Percentiles rank a stretch among this genome's conserved stretches.
Evolutionary conservation across 345 rosid genomes (phyloP).

Genomic region (Carallia pectinifolia): DNA sequence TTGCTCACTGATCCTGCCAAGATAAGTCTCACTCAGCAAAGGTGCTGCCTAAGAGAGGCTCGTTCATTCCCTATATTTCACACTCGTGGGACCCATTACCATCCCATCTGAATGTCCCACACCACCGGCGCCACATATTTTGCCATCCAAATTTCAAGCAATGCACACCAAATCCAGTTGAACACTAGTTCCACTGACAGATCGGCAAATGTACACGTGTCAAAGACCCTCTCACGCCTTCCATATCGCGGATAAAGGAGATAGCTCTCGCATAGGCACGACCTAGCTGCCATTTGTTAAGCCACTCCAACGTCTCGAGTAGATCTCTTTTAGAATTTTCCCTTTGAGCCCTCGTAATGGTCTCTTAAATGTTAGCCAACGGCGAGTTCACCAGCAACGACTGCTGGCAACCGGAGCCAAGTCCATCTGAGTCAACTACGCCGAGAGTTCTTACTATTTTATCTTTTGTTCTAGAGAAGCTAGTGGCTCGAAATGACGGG

Average conservation of each 20-base stretch:
- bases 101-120: too few relatives aligned
- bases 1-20: too few relatives aligned
- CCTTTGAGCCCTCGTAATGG: constrained; percentile 16
- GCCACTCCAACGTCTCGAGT: constrained; percentile 16
- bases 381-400: constrained; percentile 24
- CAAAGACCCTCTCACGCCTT: constrained; percentile 3
- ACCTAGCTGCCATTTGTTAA: not conserved
- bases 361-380: constrained; percentile 40
- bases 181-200: too few relatives aligned
- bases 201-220: constrained; percentile 28
- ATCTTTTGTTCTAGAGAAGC: constrained; percentile 61
- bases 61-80: too few relatives aligned
- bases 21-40: too few relatives aligned
- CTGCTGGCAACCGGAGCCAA: constrained; percentile 32
- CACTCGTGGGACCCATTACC: too few relatives aligned
- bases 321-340: not conserved
- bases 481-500: constrained; percentile 70
- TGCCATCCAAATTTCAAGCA: too few relatives aligned
- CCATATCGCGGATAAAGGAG: not conserved
- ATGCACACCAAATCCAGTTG: too few relatives aligned
- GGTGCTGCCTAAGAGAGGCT: too few relatives aligned
- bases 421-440: constrained; percentile 34
- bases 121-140: too few relatives aligned
- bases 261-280: constrained; percentile 2
- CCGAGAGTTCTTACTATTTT: constrained; percentile 74